These are phyloP conservation scores for Fusarium dlaminii DNA, from an alignment of 2,329 filamentous ascomycete species.

Conservation along the genomic window DNA sequence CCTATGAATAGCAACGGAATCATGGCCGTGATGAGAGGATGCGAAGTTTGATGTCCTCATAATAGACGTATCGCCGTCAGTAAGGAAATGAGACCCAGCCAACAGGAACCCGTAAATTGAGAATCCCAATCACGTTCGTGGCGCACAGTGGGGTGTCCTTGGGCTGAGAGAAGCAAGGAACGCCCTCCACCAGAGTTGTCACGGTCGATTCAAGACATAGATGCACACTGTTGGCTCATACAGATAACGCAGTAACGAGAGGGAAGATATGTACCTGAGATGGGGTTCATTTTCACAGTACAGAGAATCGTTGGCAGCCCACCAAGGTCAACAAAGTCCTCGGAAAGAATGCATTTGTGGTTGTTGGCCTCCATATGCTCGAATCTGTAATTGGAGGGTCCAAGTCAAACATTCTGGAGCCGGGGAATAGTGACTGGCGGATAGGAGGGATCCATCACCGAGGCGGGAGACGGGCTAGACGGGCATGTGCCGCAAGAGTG, in stretches of 20 bases:
- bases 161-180: neutral
- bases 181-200: neutral
- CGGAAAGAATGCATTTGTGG: slow-evolving; percentile 14
- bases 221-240: neutral
- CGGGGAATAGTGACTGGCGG: slow-evolving; percentile 16
- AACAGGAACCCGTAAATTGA: slow-evolving; percentile 17
- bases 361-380: neutral
- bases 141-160: slow-evolving; percentile 12
- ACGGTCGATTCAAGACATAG: neutral
- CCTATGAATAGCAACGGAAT: slow-evolving; percentile 21
- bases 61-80: neutral
- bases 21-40: neutral
- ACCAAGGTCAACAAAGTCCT: neutral
- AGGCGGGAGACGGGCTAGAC: slow-evolving; percentile 20
- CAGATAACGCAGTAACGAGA: neutral
- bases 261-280: neutral
- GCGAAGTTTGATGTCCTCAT: neutral
- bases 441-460: slow-evolving; percentile 30
- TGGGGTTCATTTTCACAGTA: neutral
- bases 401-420: slow-evolving; percentile 24
- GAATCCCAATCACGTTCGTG: slow-evolving; percentile 17
- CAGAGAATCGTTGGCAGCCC: neutral
- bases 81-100: slow-evolving; percentile 11
- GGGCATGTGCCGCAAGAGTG: slow-evolving; percentile 20
- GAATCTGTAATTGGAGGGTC: slow-evolving; percentile 24